Conservation (phyloP, 129 eudicot species). For the Saussurea involucrata region DNA sequence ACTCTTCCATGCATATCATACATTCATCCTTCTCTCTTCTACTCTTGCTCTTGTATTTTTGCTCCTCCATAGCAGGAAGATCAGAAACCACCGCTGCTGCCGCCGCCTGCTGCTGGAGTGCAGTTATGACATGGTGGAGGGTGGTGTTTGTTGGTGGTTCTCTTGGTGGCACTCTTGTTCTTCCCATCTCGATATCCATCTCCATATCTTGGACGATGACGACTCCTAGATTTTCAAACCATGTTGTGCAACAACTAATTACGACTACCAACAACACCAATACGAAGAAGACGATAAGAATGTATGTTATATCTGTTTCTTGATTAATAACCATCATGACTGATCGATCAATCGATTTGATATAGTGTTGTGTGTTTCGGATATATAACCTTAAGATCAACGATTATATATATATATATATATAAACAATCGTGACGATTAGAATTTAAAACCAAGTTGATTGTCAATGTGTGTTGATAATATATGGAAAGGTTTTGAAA, state of each 20-base stretch:
- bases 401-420: too few relatives aligned
- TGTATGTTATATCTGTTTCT: too few relatives aligned
- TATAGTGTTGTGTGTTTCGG: neutral
- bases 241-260: neutral
- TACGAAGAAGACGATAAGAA: too few relatives aligned
- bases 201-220: neutral
- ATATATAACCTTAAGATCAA: too few relatives aligned
- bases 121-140: neutral
- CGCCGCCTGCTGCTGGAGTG: too few relatives aligned
- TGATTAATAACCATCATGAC: neutral
- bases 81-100: neutral
- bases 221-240: neutral
- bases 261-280: too few relatives aligned
- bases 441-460: neutral
- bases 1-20: constrained; percentile 10
- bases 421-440: too few relatives aligned
- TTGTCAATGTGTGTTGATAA: neutral
- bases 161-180: too few relatives aligned
- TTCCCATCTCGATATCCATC: neutral
- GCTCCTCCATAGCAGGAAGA: neutral
- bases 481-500: neutral
- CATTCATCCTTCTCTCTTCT: neutral
- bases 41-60: neutral
- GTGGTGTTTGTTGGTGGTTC: neutral
- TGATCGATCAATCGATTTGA: neutral